These are phyloP conservation scores for Magnusiomyces sp. DNA, from an alignment of 1,139 yeast species.

Conservation along the genomic window DNA sequence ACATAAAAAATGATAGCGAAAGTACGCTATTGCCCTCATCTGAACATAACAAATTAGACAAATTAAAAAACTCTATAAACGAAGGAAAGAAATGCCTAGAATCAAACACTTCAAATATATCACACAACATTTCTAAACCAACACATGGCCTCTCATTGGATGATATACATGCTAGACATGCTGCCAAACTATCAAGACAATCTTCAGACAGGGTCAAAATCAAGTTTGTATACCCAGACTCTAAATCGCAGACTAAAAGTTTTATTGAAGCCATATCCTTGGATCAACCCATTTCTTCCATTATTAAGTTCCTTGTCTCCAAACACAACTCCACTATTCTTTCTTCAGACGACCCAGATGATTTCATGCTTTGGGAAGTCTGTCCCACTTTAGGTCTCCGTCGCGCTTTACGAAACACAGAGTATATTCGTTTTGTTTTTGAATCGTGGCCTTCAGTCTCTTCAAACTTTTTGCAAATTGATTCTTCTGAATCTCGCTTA, in stretches of 20 bases:
- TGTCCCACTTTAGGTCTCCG: conserved; percentile 8
- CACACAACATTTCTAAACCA: neutral
- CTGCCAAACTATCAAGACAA: neutral
- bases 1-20: too few relatives aligned
- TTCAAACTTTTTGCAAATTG: conserved; percentile 20
- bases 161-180: neutral
- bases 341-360: conserved; percentile 7
- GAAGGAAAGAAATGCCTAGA: too few relatives aligned
- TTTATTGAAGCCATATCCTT: neutral
- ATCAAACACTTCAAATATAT: neutral
- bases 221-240: conserved; percentile 1
- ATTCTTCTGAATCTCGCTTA: conserved; percentile 21
- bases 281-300: conserved; percentile 4
- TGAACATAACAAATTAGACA: too few relatives aligned
- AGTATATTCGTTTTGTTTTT: conserved; percentile 5
- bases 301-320: conserved; percentile 7
- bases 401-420: conserved; percentile 8
- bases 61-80: too few relatives aligned
- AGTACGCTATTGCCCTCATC: too few relatives aligned
- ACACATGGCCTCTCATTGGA: neutral
- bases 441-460: conserved; percentile 8
- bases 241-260: neutral
- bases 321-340: neutral
- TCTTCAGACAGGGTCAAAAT: neutral
- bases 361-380: conserved; percentile 11